phyloP scores from a whole-genome alignment of 2,329 filamentous ascomycete genomes.

The Aureobasidium sp. region DNA sequence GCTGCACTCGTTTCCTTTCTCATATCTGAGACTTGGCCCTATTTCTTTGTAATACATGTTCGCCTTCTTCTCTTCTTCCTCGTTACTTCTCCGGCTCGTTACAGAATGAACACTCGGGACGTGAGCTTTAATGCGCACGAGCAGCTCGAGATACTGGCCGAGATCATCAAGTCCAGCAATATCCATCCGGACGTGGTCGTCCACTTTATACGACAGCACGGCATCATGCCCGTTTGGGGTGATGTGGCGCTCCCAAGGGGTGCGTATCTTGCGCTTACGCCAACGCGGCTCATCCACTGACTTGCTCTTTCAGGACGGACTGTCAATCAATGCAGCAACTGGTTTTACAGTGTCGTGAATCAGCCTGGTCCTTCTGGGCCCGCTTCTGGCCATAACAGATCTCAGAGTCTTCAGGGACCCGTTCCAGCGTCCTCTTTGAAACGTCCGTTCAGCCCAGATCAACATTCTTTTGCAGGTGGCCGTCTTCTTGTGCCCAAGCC shows the following conservation, averaged over 20 bases:
- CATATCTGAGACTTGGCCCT: slow-evolving; percentile 8
- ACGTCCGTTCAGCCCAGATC: slow-evolving; percentile 24
- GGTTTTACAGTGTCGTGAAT: slow-evolving; percentile 19
- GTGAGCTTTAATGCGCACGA: slow-evolving; percentile 8
- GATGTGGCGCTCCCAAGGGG: slow-evolving; percentile 43
- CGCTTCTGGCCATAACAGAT: slow-evolving; percentile 12
- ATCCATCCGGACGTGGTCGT: slow-evolving; percentile 37
- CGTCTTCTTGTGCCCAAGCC: slow-evolving; percentile 40
- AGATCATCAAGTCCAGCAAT: slow-evolving; percentile 42
- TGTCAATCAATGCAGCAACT: slow-evolving; percentile 25
- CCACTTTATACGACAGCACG: slow-evolving; percentile 35
- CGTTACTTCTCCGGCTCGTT: slow-evolving; percentile 6
- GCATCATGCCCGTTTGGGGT: slow-evolving; percentile 40
- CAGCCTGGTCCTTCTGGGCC: slow-evolving; percentile 1
- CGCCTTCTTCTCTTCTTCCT: slow-evolving; percentile 13
- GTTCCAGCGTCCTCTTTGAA: slow-evolving; percentile 16
- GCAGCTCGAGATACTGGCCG: slow-evolving; percentile 39
- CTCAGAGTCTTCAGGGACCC: slow-evolving; percentile 14
- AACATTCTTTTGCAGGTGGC: slow-evolving; percentile 24
- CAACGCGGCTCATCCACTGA: background rate
- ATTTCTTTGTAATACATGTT: slow-evolving; percentile 13
- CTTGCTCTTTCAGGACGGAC: slow-evolving; percentile 25
- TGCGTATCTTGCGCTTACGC: slow-evolving; percentile 25
- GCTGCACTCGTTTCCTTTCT: slow-evolving; percentile 13
- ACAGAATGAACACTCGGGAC: slow-evolving; percentile 13